A percentile compares a stretch with the other conserved stretches of the same genome.
Conservation (phyloP, 257 asterid genomes). For the Solanum infundibuliforme region DNA sequence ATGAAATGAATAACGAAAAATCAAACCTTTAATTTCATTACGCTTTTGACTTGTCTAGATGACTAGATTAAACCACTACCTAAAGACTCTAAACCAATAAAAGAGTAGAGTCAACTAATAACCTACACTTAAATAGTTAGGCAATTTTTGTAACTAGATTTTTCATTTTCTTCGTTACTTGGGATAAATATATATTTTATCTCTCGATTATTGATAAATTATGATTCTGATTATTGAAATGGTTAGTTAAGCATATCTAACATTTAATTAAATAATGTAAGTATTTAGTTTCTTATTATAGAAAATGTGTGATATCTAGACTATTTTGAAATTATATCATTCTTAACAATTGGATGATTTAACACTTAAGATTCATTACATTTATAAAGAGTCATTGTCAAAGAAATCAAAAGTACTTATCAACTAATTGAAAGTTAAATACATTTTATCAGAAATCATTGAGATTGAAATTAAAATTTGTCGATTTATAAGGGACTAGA, state of each 20-base stretch:
- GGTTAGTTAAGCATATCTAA: neutral
- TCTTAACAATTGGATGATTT: neutral
- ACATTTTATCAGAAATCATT: neutral
- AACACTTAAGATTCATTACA: neutral
- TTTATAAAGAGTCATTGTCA: neutral
- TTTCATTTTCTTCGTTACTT: neutral
- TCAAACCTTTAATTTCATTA: neutral
- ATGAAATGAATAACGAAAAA: too few species aligned
- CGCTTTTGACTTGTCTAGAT: neutral
- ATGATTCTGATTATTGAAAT: neutral
- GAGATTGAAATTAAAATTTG: neutral
- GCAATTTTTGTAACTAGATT: neutral
- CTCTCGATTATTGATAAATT: neutral
- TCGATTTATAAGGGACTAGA: neutral
- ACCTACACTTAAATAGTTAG: neutral
- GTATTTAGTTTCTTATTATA: neutral
- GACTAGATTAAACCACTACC: neutral
- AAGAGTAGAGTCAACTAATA: neutral
- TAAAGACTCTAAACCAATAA: neutral
- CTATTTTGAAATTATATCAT: neutral
- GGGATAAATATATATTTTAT: neutral
- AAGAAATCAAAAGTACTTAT: neutral
- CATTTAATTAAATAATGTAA: neutral
- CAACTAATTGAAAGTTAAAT: neutral
- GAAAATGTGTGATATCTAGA: neutral